Percentiles rank a stretch among this genome's conserved stretches.
Conservation (phyloP, 257 asterid species). For the Voacanga thouarsii region DNA sequence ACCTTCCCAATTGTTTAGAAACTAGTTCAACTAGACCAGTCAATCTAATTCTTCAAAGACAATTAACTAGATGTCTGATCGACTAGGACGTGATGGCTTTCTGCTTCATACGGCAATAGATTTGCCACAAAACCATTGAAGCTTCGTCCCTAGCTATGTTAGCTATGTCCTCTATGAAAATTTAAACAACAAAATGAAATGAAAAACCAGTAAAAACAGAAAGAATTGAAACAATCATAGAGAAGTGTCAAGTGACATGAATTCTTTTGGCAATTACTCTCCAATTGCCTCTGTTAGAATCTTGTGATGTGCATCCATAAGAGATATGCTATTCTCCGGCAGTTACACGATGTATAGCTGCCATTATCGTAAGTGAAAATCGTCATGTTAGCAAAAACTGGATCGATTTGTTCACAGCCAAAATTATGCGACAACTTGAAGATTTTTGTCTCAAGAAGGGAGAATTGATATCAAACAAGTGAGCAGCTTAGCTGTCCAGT, state of each 20-base stretch:
- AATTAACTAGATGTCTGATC: no score
- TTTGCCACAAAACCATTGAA: conserved; percentile 72
- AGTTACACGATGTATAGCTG: conserved; percentile 69
- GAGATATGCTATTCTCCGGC: conserved; percentile 28
- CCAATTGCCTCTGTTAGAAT: conserved; percentile 57
- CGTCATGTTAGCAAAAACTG: not conserved
- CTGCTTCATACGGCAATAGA: conserved; percentile 64
- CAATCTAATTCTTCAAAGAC: no score
- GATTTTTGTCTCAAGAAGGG: no score
- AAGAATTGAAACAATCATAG: no score
- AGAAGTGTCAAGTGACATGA: no score
- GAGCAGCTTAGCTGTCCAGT: no score
- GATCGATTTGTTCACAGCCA: no score
- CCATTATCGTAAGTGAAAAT: not conserved
- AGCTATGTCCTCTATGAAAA: conserved; percentile 48
- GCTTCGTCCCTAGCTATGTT: conserved; percentile 60
- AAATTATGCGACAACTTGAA: no score
- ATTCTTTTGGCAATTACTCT: conserved; percentile 38
- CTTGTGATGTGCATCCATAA: conserved; percentile 38
- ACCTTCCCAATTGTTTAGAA: no score
- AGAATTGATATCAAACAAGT: no score
- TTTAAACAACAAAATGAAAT: not conserved
- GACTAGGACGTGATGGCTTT: conserved; percentile 25
- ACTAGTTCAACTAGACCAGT: no score
- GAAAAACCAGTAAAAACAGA: no score